Evolutionary conservation across 1,284 basidiomycete genomes (phyloP).

Genomic region (Retiboletus flavoniger): DNA sequence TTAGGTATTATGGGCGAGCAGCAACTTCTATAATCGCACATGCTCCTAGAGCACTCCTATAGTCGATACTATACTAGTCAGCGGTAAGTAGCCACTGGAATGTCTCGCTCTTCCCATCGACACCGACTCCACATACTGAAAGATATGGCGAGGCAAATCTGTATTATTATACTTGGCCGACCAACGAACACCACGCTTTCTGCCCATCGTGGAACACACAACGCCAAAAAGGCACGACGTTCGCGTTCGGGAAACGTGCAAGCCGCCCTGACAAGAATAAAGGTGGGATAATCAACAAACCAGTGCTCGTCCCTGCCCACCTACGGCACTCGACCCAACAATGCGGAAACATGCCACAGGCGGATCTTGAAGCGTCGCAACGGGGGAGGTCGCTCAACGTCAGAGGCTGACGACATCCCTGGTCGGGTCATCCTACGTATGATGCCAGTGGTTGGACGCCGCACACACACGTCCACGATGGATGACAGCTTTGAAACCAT

Average conservation of each 20-base stretch:
- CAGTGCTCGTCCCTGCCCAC: slow-evolving; percentile 8
- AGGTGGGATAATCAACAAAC: slow-evolving; percentile 2
- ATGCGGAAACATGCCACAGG: slow-evolving; percentile 7
- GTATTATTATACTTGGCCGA: neutral
- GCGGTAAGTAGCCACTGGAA: neutral
- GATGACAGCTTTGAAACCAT: slow-evolving; percentile 12
- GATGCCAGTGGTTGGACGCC: slow-evolving; percentile 6
- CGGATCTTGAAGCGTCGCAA: slow-evolving; percentile 17
- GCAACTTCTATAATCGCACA: neutral
- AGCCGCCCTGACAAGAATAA: neutral
- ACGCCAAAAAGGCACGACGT: slow-evolving; percentile 4
- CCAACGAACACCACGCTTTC: neutral
- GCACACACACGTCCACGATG: slow-evolving; percentile 1
- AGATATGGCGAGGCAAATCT: neutral
- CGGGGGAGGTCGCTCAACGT: neutral
- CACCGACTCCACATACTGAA: neutral
- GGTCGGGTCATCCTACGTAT: neutral
- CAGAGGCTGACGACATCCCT: neutral
- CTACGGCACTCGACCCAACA: neutral
- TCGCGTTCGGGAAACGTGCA: slow-evolving; percentile 10
- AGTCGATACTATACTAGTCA: neutral
- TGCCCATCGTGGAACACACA: neutral
- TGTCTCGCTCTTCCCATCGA: neutral
- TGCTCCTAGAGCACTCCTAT: neutral
- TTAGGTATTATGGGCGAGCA: neutral